These are phyloP conservation scores for Arachnomyces sp. DNA, from an alignment of 2,329 filamentous ascomycete genomes.

Conservation along the genomic window DNA sequence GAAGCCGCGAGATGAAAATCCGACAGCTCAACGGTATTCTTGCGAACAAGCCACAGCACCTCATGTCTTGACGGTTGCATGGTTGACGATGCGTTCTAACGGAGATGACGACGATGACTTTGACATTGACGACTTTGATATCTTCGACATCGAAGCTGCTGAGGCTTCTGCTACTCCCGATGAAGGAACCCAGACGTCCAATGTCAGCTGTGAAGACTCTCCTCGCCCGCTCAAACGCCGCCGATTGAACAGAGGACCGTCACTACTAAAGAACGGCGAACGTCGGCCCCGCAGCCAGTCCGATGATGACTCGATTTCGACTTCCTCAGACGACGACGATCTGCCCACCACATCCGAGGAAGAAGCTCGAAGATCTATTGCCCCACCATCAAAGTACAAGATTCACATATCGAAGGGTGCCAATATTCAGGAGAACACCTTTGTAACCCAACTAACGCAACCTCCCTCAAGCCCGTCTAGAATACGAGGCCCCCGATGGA, in stretches of 20 bases:
- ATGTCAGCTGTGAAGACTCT: conserved; percentile 7
- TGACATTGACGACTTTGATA: not conserved
- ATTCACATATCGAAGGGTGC: conserved; percentile 35
- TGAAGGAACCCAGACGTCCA: not conserved
- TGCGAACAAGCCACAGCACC: conserved; percentile 4
- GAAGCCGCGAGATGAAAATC: no score
- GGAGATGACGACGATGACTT: conserved; percentile 20
- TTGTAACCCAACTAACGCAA: conserved; percentile 41
- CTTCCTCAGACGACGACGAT: conserved; percentile 13
- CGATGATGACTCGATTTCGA: not conserved
- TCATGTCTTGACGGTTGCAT: conserved; percentile 15
- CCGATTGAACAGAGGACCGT: conserved; percentile 16
- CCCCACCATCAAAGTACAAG: conserved; percentile 26
- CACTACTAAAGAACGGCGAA: not conserved
- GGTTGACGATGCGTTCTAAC: conserved; percentile 22
- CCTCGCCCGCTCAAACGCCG: conserved; percentile 28
- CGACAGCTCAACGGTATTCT: no score
- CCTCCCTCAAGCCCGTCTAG: conserved; percentile 43
- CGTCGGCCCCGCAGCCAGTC: not conserved
- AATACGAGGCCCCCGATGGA: conserved; percentile 45
- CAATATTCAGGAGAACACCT: conserved; percentile 35
- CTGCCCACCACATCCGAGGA: conserved; percentile 11
- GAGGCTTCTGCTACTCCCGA: conserved; percentile 7
- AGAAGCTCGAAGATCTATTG: conserved; percentile 11
- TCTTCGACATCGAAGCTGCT: conserved; percentile 13